Base-by-base conservation (phyloP, 805 yeast species). In the Spathaspora arborariae region DNA sequence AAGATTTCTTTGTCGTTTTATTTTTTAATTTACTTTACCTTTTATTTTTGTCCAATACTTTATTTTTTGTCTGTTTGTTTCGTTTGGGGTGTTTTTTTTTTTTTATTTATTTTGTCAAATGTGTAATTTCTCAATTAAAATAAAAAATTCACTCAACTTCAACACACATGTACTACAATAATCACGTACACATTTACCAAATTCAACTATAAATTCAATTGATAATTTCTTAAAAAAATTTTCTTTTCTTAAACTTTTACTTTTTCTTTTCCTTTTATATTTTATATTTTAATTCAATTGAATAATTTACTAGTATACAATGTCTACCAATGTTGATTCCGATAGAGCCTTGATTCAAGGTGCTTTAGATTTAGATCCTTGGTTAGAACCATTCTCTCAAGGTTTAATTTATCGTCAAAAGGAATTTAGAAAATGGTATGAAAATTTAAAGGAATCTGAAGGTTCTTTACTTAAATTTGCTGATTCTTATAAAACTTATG, bases 311-410 rank as follows among this genome's bases (percentile, higher is more conserved):
- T 24, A 24, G 11, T 24, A 24, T 7, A 30, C 35, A 30, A 30
- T 30, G 35, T 15, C 35, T 13, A 3, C 35, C 10, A 30, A 30
- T 16, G 35, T 13, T n/a, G n/a, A n/a, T n/a, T n/a, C n/a, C 16
- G 42, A 40, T 8, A 48, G 30, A 30, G 18, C 42, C 15, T 44
- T 53, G 15, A 59, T 82, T 37, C 72, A 75, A 57, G 87, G 82
- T 4, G 84, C 84, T n/a, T 67, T 88, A 22, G 80, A 78, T 30
- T 63, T 81, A 36, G 99, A 92, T 58, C 94, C 96, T 0, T 92
- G 90, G 87, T 74, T 92, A 48, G 82, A 82, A 57, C 97, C 97
- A 0, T 84, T 74, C 63, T 75, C 82, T 10, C 73, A 71, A n/a
- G 88, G 80, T 46, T 69, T 92, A 38, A 79, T 79, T 2, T 78